Base-by-base conservation (phyloP, 164 flowering plant genomes). In the Nymphaea thermarum region DNA sequence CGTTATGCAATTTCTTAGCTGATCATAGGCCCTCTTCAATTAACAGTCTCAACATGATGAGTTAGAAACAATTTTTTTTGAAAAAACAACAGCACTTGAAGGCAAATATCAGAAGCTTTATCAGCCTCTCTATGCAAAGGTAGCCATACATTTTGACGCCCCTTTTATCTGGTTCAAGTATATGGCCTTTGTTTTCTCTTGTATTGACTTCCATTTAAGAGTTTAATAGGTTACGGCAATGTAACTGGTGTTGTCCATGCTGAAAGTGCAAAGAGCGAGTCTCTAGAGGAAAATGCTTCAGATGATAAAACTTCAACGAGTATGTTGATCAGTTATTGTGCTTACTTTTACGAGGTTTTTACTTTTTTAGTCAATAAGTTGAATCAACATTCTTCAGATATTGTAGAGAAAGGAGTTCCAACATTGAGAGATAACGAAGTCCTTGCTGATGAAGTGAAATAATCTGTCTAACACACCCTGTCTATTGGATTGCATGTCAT, bases 391-490 rank as follows among this genome's bases (percentile, higher is more conserved):
- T 62, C 25, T 36, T 10, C n/a, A n/a, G 3, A 2, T 25, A 16
- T 62, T 55, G 17, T 16, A 88, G 98, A 79, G 75, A 90, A 90
- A 77, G 96, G 98, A 60, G 91, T 92, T 8, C 98, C 67, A 68
- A 96, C 96, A 55, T 78, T 92, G 91, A 90, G 87, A 72, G 83
- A 82, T 45, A 90, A 92, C 78, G 95, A 85, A 76, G 81, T 92
- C 3, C 74, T 86, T 3, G 79, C 81, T 45, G 91, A 85, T 65
- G 96, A 90, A 93, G 96, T 89, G 17, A 47, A 68, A 36, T 8
- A 45, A 65, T 68, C n/a, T 2, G 59, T 7, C 41, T 4, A 67
- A n/a, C n/a, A n/a, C n/a, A n/a, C n/a, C n/a, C n/a, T n/a, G n/a
- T n/a, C n/a, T n/a, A n/a, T n/a, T n/a, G n/a, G n/a, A n/a, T n/a